Conservation (phyloP, 1,284 basidiomycete genomes). For the Sphaerobolus stellatus region DNA sequence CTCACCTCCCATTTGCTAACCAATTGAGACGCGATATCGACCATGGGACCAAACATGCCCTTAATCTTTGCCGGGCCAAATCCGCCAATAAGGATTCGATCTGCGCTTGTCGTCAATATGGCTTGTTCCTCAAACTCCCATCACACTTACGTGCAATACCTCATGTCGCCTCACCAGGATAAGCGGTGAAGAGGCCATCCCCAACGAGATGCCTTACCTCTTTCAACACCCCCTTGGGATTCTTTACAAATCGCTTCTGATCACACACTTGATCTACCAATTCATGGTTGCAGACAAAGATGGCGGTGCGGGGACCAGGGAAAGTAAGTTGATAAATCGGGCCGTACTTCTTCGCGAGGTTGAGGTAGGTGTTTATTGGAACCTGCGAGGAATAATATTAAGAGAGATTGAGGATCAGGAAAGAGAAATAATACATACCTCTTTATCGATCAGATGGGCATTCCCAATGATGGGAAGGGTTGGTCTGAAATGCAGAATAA, state of each 20-base stretch:
- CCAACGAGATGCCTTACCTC: conserved; percentile 44
- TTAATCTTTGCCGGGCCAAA: conserved; percentile 48
- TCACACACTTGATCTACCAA: conserved; percentile 46
- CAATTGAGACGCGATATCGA: conserved; percentile 50
- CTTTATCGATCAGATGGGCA: conserved; percentile 34
- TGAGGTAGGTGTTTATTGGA: conserved; percentile 23
- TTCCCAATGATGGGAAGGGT: conserved; percentile 49
- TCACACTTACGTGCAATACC: conserved; percentile 41
- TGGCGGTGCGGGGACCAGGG: conserved; percentile 32
- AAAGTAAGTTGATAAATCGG: conserved; percentile 46
- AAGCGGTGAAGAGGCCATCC: conserved; percentile 49
- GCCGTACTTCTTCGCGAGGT: conserved; percentile 45
- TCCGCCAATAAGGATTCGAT: conserved; percentile 53
- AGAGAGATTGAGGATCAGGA: too few species aligned
- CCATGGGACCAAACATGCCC: conserved; percentile 52
- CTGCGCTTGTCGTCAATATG: too few species aligned
- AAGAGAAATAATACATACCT: conserved; percentile 24
- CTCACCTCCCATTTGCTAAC: conserved; percentile 48
- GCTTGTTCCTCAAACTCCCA: too few species aligned
- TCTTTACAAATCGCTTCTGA: conserved; percentile 47
- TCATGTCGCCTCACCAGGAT: conserved; percentile 48
- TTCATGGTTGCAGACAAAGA: conserved; percentile 39
- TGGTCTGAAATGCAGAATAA: conserved; percentile 19
- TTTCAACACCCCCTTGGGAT: conserved; percentile 32
- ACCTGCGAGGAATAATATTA: too few species aligned